Evolutionary conservation across 2,329 filamentous ascomycete species (phyloP).

Genomic region (Cyclaneusma minus): DNA sequence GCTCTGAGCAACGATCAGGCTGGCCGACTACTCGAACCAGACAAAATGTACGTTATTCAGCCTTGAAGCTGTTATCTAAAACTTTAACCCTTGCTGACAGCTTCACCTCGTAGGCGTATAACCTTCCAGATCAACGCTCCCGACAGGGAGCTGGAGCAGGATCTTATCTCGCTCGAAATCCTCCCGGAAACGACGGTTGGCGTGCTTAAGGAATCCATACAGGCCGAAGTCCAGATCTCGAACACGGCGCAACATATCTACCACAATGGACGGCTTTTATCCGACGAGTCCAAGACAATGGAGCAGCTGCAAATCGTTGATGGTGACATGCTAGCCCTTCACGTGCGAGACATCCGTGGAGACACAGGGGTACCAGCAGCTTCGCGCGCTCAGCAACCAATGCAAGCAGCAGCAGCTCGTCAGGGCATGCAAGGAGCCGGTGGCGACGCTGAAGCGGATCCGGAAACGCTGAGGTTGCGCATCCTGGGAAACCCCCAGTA

Average conservation of each 20-base stretch:
- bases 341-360: slow-evolving; percentile 48
- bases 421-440: slow-evolving; percentile 17
- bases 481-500: slow-evolving; percentile 64
- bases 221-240: slow-evolving; percentile 66
- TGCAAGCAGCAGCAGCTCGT: slow-evolving; percentile 16
- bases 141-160: slow-evolving; percentile 49
- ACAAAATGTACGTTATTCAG: slow-evolving; percentile 2
- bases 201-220: slow-evolving; percentile 75
- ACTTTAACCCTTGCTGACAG: background rate
- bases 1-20: too few species aligned
- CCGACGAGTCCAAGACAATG: slow-evolving; percentile 65
- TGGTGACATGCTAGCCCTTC: slow-evolving; percentile 83
- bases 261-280: slow-evolving; percentile 72
- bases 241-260: slow-evolving; percentile 68
- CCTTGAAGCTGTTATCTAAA: slow-evolving; percentile 1
- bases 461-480: slow-evolving; percentile 70
- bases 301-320: slow-evolving; percentile 68
- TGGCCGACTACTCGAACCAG: too few species aligned
- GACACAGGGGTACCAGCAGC: slow-evolving; percentile 23
- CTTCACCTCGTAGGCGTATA: slow-evolving; percentile 49
- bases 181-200: slow-evolving; percentile 69
- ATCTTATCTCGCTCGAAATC: slow-evolving; percentile 70
- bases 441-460: slow-evolving; percentile 37
- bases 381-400: slow-evolving; percentile 16
- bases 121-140: slow-evolving; percentile 72